Conservation (phyloP, 805 yeast species). For the Phaffomyces thermotolerans region DNA sequence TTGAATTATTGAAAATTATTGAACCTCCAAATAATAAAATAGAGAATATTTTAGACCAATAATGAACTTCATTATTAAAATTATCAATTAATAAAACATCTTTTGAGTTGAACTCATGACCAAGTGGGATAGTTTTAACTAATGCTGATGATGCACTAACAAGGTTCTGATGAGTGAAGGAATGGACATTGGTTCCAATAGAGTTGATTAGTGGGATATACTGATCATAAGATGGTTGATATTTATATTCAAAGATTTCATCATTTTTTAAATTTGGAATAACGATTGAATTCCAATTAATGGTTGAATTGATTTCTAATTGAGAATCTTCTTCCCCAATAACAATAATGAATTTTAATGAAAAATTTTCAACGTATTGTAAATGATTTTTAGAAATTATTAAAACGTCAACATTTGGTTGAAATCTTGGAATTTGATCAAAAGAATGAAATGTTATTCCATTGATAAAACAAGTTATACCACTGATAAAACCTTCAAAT, state of each 20-base stretch:
- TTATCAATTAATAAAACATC: slow-evolving; percentile 28
- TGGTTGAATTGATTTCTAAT: slow-evolving; percentile 1
- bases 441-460: slow-evolving; percentile 36
- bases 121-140: slow-evolving; percentile 29
- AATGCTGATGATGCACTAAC: slow-evolving; percentile 48
- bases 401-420: slow-evolving; percentile 25
- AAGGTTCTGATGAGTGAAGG: slow-evolving; percentile 45
- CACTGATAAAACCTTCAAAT: slow-evolving; percentile 30
- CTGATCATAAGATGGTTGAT: slow-evolving; percentile 24
- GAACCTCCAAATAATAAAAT: slow-evolving; percentile 29
- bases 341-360: slow-evolving; percentile 29
- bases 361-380: slow-evolving; percentile 17
- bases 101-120: slow-evolving; percentile 27
- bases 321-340: slow-evolving; percentile 25
- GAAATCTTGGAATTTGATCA: slow-evolving; percentile 25
- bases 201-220: slow-evolving; percentile 29
- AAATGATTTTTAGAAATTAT: slow-evolving; percentile 24
- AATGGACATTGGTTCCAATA: slow-evolving; percentile 22
- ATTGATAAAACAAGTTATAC: slow-evolving; percentile 38
- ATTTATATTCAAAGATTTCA: slow-evolving; percentile 20
- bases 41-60: slow-evolving; percentile 34
- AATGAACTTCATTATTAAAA: slow-evolving; percentile 29
- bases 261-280: slow-evolving; percentile 2
- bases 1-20: slow-evolving; percentile 22
- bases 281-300: slow-evolving; percentile 23